These are phyloP conservation scores for Astragalus membranaceus DNA, from an alignment of 306 rosid species.

Conservation along the genomic window DNA sequence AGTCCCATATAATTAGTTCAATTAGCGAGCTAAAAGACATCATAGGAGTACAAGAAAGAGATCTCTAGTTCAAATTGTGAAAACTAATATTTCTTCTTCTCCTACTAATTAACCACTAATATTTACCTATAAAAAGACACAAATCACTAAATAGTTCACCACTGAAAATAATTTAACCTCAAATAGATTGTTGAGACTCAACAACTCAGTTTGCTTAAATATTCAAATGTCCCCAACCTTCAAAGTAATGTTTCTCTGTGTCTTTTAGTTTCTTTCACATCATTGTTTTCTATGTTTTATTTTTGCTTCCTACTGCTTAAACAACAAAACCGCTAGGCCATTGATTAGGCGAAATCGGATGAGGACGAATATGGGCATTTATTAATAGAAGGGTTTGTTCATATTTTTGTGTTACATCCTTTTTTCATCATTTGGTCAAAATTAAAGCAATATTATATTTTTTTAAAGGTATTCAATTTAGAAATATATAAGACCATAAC, in stretches of 20 bases:
- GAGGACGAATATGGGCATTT: neutral
- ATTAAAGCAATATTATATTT: neutral
- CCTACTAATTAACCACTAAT: too few species aligned
- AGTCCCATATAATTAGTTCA: too few species aligned
- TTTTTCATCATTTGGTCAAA: slow-evolving; percentile 22
- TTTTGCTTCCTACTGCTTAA: neutral
- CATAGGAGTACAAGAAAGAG: too few species aligned
- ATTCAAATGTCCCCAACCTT: neutral
- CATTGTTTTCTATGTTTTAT: neutral
- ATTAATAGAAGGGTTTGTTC: neutral
- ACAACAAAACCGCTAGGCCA: neutral
- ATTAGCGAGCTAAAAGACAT: too few species aligned
- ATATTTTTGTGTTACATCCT: neutral
- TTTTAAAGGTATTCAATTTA: neutral
- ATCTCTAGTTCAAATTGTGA: too few species aligned
- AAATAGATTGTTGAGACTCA: neutral
- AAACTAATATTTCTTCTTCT: too few species aligned
- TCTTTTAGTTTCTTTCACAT: neutral
- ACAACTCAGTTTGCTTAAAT: neutral
- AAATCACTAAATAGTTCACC: slow-evolving; percentile 15
- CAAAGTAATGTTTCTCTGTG: neutral
- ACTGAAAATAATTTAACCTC: neutral
- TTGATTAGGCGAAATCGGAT: neutral
- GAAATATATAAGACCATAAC: slow-evolving; percentile 15
- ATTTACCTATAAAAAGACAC: too few species aligned